Evolutionary conservation across 1,284 basidiomycete genomes (phyloP).

Genomic region (Caloboletus firmus): DNA sequence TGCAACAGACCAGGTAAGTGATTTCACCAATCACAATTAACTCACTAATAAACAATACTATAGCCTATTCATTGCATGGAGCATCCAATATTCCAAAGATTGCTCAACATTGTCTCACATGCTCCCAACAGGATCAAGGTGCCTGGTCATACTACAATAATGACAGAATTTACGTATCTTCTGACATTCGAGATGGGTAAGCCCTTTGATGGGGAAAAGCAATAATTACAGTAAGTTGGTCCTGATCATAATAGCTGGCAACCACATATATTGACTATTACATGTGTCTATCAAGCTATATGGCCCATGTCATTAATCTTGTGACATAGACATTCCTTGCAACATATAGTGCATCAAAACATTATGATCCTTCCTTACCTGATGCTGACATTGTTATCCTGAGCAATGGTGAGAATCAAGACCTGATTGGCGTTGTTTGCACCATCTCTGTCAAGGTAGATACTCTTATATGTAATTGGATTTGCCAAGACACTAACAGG

Average conservation of each 20-base stretch:
- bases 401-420: background rate
- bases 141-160: background rate
- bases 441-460: conserved; percentile 14
- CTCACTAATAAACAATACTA: background rate
- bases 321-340: background rate
- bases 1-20: conserved; percentile 31
- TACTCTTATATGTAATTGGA: background rate
- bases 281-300: too few relatives aligned
- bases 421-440: conserved; percentile 23
- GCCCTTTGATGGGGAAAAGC: background rate
- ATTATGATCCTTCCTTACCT: conserved; percentile 3
- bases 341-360: background rate
- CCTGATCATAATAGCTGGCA: too few relatives aligned
- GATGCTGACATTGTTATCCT: background rate
- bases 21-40: background rate
- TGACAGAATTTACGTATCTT: background rate
- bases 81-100: background rate
- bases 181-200: background rate
- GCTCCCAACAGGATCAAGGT: background rate
- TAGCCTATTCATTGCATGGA: conserved; percentile 3
- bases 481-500: background rate
- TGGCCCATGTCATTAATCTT: conserved; percentile 6
- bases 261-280: too few relatives aligned
- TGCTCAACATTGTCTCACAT: background rate
- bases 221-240: background rate